Evolutionary conservation across 768 basidiomycete species (phyloP), one percentile per base, ranked within the genome.

Genomic region (Lactifluus subvellereus): DNA sequence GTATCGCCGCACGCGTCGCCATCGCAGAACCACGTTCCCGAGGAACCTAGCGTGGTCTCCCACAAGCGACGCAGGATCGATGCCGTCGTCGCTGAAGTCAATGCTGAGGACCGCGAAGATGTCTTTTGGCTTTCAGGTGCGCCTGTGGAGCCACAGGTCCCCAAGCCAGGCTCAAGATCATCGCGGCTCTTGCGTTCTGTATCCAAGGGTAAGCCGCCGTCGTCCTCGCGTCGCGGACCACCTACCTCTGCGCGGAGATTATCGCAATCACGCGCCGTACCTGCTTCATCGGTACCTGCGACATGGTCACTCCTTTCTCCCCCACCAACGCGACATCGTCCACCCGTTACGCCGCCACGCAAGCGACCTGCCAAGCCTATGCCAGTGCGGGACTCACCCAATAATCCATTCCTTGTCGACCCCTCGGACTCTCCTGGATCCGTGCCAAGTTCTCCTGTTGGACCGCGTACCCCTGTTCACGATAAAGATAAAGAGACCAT

Each of bases 351-450:
- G 38, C 67, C 67, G 9, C 65, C 65, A 7, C 64, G 64, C 33
- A 62, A 62, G 49, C 52, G 56, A 20, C 27, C 45, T 5, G 47
- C 32, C 32, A 66, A 63, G 42, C 60, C 55, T 14, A 57, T 59
- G 60, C 67, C 67, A 4, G 65, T 68, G 40, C 67, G 67, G 22
- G 67, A 68, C 48, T 68, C 67, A 6, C 67, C 67, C 40, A 66
- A 68, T 52, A 68, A 68, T 33, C 67, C 67, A 2, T 68, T 68
- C 59, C 51, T 68, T 13, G 65, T 58, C 51, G 49, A 56, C n/a
- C 18, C 54, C 27, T 50, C 59, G n/a, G 61, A 61, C 42, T 60
- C 65, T 13, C 59, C 67, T 22, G 64, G 52, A 13, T 66, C 59
- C 6, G n/a, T 58, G 40, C 65, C 67, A 20, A 62, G 65, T 16